Base-by-base conservation (phyloP, 495 filamentous ascomycete genomes). In the Penicillium roqueforti region DNA sequence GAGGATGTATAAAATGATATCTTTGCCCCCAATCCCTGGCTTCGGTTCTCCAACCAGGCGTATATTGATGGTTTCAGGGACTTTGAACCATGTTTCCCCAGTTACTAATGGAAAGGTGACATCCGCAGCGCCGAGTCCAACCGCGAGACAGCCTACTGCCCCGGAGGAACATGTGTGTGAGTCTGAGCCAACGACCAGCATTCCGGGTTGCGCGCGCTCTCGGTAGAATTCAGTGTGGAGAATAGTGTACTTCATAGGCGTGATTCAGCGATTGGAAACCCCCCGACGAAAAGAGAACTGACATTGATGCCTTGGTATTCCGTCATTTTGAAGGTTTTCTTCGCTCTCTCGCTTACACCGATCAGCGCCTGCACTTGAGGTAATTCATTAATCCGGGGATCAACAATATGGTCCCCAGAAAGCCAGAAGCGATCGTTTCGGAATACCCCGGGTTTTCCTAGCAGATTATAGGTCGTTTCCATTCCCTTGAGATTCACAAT, bases 361-460 rank as follows among this genome's bases (percentile, higher is more conserved):
- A 29, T 29, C 28, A 29, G 28, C 10, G 9, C 28, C 28, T 29
- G 28, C 28, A 29, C 28, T 29, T 29, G 28, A 29, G 28, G 28
- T 29, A 29, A 10, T 0, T 47, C 76, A 14, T 69, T 69, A 1
- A 68, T 52, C 0, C 73, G 61, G 0, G 75, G 76, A 43, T 79
- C 71, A 14, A 79, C 73, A 10, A 72, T 60, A 59, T 79, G 75
- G 51, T 79, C 76, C 0, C 68, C 68, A 2, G 69, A 73, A 6
- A 79, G 65, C 76, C 75, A 79, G 50, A 79, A 70, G 7, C 75
- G 63, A 51, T 79, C 75, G 53, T 78, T 79, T 23, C 76, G 73
- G 32, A 63, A 75, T 48, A 77, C 72, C 3, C 66, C 65, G 4
- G 74, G 69, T 20, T 51, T 29, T 58, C 69, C 69, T 7, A 79